A percentile compares a stretch with the other conserved stretches of the same genome.
Conservation (phyloP, 768 basidiomycete genomes). For the Termitomyces sp. region DNA sequence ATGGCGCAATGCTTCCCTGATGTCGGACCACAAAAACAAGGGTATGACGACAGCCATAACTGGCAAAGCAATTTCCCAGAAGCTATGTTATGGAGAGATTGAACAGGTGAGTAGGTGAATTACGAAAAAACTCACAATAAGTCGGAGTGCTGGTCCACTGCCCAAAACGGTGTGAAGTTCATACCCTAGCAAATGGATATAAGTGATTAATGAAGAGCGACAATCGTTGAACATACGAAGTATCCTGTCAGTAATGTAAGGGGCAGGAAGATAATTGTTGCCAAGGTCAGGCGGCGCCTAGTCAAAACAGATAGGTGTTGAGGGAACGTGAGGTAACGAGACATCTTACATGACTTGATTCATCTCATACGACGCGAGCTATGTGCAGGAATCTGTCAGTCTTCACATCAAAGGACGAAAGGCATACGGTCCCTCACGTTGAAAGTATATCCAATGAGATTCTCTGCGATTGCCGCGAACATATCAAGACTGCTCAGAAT, state of each 20-base stretch:
- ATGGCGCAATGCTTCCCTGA: conserved; percentile 45
- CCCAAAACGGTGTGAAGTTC: conserved; percentile 62
- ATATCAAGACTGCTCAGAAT: conserved; percentile 69
- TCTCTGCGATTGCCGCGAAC: conserved; percentile 69
- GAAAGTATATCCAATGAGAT: conserved; percentile 72
- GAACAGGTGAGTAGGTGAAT: neutral
- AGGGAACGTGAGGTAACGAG: conserved; percentile 17
- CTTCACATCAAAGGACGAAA: neutral
- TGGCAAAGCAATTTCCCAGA: conserved; percentile 69
- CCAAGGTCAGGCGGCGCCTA: conserved; percentile 65
- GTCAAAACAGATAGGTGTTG: neutral
- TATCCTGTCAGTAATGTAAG: conserved; percentile 72
- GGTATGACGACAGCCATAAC: conserved; percentile 58
- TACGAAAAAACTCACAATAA: conserved; percentile 37
- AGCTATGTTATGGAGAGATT: conserved; percentile 35
- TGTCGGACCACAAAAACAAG: conserved; percentile 54
- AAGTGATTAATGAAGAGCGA: neutral
- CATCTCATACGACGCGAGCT: conserved; percentile 76
- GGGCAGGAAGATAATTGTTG: conserved; percentile 70
- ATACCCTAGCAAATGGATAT: conserved; percentile 47
- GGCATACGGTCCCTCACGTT: conserved; percentile 44
- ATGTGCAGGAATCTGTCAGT: neutral
- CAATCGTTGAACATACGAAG: conserved; percentile 46
- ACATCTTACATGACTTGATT: conserved; percentile 61
- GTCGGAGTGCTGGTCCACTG: conserved; percentile 41